Base-by-base conservation (phyloP, 495 filamentous ascomycete species). In the Bryoglossum gracile region DNA sequence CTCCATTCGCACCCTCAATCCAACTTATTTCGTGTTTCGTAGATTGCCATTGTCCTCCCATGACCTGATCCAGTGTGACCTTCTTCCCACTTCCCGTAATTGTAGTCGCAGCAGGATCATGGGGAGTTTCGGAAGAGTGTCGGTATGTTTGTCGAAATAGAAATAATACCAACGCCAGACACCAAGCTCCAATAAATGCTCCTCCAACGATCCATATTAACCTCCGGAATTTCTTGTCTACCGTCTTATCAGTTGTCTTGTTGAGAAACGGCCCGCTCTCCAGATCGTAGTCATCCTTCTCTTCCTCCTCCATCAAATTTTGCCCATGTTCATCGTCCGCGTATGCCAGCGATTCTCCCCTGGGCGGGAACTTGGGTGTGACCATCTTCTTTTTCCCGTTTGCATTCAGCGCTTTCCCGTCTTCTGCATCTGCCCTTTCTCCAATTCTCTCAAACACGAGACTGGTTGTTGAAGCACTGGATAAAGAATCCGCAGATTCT, bases 1-100 rank as follows among this genome's bases (percentile, higher is more conserved):
- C 84, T 21, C 88, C 89, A 44, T 84, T 73, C 19, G 89, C 75
- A 5, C 89, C 87, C 8, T 78, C 78, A 46, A 97, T 91, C 92
- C 92, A 98, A 9, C 82, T 80, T 45, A 97, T 86, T 21, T 73
- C 74, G 60, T 91, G 87, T 36, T 68, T 73, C 35, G 65, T 66
- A 17, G 87, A 65, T 8, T 66, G 66, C 89, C 89, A 98, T 58
- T 73, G 60, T 13, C 90, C 86, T 2, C 52, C 62, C 62, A 91
- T 69, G 9, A 95, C 80, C 58, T 95, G 83, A 40, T 91, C 80
- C 13, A 97, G 67, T 2, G 86, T 91, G 25, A 97, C 73, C 32
- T 80, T 77, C 66, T 84, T 92, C 10, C 87, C 88, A 25, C 76
- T 75, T 22, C 84, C 86, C 24, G 70, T 73, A 28, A 74, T 69